phyloP scores from a whole-genome alignment of 148 eudicot genomes.

The Oxyria digyna region DNA sequence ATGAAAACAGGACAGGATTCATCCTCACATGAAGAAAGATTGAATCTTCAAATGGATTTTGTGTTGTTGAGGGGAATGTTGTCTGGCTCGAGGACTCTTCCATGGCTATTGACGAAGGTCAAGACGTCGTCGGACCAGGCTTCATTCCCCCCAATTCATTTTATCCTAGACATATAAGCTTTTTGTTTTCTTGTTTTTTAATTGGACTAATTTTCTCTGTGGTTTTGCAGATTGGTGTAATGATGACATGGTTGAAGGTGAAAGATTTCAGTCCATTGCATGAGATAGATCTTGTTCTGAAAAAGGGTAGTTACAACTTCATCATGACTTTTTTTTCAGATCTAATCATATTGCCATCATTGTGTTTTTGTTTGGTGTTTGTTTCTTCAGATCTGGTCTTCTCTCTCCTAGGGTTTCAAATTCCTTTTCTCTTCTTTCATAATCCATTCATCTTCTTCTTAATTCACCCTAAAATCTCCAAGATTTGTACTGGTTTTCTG shows the following conservation, averaged over 20 bases:
- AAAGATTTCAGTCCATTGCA: not conserved
- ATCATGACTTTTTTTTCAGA: not conserved
- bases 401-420: slow-evolving; percentile 5
- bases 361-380: not conserved
- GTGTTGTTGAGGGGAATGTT: slow-evolving; percentile 45
- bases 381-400: slow-evolving; percentile 7
- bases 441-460: not conserved
- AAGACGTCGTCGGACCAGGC: slow-evolving; percentile 45
- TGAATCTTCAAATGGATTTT: slow-evolving; percentile 4
- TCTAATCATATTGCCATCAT: slow-evolving; percentile 8
- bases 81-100: slow-evolving; percentile 17
- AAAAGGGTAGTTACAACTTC: not conserved
- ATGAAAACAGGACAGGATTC: not conserved
- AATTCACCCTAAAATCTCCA: not conserved
- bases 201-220: not conserved
- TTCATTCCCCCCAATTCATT: slow-evolving; percentile 47
- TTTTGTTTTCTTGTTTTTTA: not conserved
- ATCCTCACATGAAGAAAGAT: no score
- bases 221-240: slow-evolving; percentile 43
- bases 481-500: not conserved
- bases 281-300: not conserved
- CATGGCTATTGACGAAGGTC: not conserved
- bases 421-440: not conserved
- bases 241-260: slow-evolving; percentile 20
- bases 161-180: slow-evolving; percentile 1